Conservation (phyloP, 192 early-diverging fungal genomes). For the Gamsiella multidivaricata region DNA sequence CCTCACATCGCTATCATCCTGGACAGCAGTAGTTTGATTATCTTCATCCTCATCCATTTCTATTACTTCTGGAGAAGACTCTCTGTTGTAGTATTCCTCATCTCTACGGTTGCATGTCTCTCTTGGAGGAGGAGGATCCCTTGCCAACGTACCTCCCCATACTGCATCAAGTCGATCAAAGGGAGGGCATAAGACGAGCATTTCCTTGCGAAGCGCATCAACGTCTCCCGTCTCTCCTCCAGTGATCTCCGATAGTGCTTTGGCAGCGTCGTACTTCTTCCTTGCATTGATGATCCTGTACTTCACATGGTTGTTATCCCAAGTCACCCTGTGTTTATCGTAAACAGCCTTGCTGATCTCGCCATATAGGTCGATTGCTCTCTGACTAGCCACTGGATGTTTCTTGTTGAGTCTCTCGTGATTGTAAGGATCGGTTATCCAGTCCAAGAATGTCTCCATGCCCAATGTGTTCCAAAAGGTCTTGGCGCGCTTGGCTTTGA, state of each 20-base stretch:
- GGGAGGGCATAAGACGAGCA: neutral
- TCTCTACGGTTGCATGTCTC: neutral
- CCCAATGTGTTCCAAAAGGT: neutral
- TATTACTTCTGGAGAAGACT: neutral
- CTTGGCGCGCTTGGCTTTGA: no score
- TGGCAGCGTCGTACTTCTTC: slow-evolving; percentile 3
- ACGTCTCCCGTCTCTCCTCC: neutral
- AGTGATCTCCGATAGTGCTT: neutral
- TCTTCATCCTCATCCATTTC: neutral
- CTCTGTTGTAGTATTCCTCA: neutral
- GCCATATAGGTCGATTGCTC: neutral
- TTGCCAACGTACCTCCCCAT: neutral
- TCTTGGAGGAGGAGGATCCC: neutral
- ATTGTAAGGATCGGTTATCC: slow-evolving; percentile 3
- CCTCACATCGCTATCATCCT: neutral
- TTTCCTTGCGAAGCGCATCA: neutral
- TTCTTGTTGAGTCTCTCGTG: no score
- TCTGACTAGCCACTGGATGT: neutral
- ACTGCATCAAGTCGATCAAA: neutral
- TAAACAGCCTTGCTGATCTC: neutral
- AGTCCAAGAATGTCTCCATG: slow-evolving; percentile 2
- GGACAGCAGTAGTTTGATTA: no score
- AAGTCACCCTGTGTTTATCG: neutral
- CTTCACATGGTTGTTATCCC: neutral
- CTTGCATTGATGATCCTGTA: no score